Evolutionary conservation across 371 early-diverging fungal genomes (phyloP), one percentile per base, ranked within the genome.

Genomic region (Haplosporangium sp.): DNA sequence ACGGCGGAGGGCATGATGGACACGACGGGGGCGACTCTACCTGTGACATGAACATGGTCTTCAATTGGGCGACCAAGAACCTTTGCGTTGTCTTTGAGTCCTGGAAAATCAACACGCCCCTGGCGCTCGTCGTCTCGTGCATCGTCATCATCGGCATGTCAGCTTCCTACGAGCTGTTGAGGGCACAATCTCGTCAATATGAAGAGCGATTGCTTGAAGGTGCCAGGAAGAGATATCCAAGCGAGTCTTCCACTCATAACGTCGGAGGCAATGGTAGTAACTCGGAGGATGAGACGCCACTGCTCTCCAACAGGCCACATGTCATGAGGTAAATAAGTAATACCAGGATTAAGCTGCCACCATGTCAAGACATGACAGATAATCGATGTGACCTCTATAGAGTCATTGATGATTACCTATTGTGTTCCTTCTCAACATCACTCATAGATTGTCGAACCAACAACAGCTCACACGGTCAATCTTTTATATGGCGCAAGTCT

Each of bases 61-160:
- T 93, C 74, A 94, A 93, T 77, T 94, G 94, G 94, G 83, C 88
- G 66, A 85, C 88, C 5, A 75, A 92, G 64, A 87, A 93, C 80
- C 87, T 92, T 2, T 94, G 95, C 55, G 85, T 94, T 9, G 85
- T 94, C 36, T 92, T 92, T 67, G 83, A 86, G 62, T 92, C 89
- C 82, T 93, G 93, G 94, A 91, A 88, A 61, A 87, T 93, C 63
- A 83, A 88, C 62, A 83, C 85, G 7, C 67, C 74, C 9, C 13
- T 62, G 3, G 81, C 79, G 10, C 71, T 94, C 37, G 46, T 92
- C 8, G 7, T 89, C 0, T 88, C 93, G 2, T 90, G 90, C 45
- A 43, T 89, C 1, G 81, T 84, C 2, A 82, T 94, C 37, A 83
- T 88, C 55, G 64, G 73, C 14, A 77, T 94, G 54, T 87, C 89